A percentile compares a stretch with the other conserved stretches of the same genome.
These are phyloP conservation scores for Exophiala phaeomuriformis DNA, from an alignment of 2,329 filamentous ascomycete species.

Conservation along the genomic window DNA sequence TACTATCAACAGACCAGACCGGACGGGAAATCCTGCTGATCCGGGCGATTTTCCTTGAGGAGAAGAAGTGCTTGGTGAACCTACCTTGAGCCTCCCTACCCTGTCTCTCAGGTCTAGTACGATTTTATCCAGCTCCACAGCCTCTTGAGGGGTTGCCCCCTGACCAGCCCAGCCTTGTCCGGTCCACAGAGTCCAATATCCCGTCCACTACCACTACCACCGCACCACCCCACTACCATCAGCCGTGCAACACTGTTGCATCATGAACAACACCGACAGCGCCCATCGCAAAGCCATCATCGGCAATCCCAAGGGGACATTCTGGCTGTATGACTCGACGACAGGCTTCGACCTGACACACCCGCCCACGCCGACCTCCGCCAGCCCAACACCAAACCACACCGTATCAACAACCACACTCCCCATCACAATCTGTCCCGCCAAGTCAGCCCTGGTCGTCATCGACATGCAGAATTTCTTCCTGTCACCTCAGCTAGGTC, in stretches of 20 bases:
- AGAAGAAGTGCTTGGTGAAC: no score
- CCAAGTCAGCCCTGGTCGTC: constrained; percentile 43
- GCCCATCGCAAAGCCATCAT: constrained; percentile 35
- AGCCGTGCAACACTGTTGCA: constrained; percentile 19
- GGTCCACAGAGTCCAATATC: neutral
- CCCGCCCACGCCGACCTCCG: constrained; percentile 29
- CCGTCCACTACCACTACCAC: constrained; percentile 17
- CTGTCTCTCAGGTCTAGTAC: no score
- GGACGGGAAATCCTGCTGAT: no score
- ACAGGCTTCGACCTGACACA: constrained; percentile 44
- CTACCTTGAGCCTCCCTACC: no score
- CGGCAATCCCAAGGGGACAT: constrained; percentile 35
- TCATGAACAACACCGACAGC: constrained; percentile 20
- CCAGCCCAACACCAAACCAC: constrained; percentile 14
- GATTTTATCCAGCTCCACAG: no score
- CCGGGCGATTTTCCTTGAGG: no score
- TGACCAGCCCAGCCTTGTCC: constrained; percentile 13
- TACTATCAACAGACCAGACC: no score
- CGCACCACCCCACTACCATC: constrained; percentile 17
- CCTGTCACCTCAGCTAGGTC: constrained; percentile 39
- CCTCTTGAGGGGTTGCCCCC: neutral
- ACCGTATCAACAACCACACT: constrained; percentile 28
- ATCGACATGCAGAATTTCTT: constrained; percentile 52
- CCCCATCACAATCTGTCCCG: constrained; percentile 36
- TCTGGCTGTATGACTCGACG: constrained; percentile 41